phyloP scores from a whole-genome alignment of 768 basidiomycete genomes.

The Russula virescens region DNA sequence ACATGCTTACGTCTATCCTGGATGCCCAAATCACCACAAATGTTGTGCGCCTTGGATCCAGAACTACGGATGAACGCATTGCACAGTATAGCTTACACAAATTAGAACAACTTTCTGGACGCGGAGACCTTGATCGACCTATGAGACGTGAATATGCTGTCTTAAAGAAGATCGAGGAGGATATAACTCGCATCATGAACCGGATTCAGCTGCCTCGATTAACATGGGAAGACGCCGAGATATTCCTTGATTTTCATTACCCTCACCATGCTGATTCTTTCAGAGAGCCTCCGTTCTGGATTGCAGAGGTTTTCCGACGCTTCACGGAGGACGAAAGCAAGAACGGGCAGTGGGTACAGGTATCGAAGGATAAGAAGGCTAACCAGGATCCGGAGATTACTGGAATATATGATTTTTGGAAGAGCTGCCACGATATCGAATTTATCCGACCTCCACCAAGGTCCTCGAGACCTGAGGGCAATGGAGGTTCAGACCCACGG shows the following conservation, averaged over 20 bases:
- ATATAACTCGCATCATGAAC: slow-evolving; percentile 45
- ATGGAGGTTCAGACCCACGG: not conserved
- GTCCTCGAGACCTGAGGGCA: not conserved
- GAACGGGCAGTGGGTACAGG: slow-evolving; percentile 16
- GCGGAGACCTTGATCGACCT: slow-evolving; percentile 37
- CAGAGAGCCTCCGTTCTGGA: slow-evolving; percentile 35
- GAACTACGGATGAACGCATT: slow-evolving; percentile 56
- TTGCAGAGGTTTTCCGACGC: not conserved
- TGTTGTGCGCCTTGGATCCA: slow-evolving; percentile 65
- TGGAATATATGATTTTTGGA: slow-evolving; percentile 23
- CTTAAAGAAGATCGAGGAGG: slow-evolving; percentile 42
- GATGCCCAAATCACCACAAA: slow-evolving; percentile 58
- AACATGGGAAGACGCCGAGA: slow-evolving; percentile 31
- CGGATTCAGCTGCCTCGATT: slow-evolving; percentile 20
- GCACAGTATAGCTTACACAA: slow-evolving; percentile 54
- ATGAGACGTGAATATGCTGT: slow-evolving; percentile 33
- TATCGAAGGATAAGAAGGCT: slow-evolving; percentile 4
- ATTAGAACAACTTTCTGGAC: slow-evolving; percentile 42
- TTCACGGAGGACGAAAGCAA: slow-evolving; percentile 12
- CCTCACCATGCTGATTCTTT: slow-evolving; percentile 46
- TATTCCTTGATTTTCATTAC: slow-evolving; percentile 40
- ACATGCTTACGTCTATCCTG: slow-evolving; percentile 59
- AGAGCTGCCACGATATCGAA: slow-evolving; percentile 16
- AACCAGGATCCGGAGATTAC: not conserved
- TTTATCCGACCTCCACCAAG: slow-evolving; percentile 13